These are phyloP conservation scores for Nematodospora anomalae DNA, from an alignment of 1,139 yeast genomes.

Conservation along the genomic window DNA sequence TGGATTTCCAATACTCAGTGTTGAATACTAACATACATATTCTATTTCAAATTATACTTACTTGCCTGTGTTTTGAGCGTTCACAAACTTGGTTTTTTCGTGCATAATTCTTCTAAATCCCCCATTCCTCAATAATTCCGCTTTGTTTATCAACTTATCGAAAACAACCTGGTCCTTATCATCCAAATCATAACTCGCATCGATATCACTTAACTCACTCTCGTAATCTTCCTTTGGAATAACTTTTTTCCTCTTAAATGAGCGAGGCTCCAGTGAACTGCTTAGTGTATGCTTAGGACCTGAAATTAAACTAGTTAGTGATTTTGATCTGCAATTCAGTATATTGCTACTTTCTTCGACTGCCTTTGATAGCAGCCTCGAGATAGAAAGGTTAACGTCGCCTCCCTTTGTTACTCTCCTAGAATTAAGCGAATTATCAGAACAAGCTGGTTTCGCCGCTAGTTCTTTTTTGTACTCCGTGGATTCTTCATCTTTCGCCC, in stretches of 20 bases:
- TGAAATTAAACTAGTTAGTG: not conserved
- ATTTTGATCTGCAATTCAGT: not conserved
- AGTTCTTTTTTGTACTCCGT: no score
- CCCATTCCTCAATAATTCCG: constrained; percentile 6
- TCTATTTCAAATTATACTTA: not conserved
- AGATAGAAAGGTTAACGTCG: no score
- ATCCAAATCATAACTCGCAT: constrained; percentile 15
- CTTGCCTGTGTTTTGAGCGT: not conserved
- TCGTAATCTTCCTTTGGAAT: constrained; percentile 17
- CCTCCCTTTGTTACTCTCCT: no score
- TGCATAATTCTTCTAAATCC: constrained; percentile 10
- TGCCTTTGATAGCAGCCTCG: not conserved
- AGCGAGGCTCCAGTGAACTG: not conserved
- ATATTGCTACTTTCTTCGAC: constrained; percentile 2
- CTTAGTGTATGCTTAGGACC: not conserved
- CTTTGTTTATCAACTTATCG: constrained; percentile 10
- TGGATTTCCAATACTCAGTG: no score
- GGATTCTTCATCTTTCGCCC: no score
- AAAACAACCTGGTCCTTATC: constrained; percentile 17
- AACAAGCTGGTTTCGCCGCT: no score
- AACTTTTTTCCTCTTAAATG: constrained; percentile 9
- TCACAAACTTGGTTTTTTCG: constrained; percentile 7
- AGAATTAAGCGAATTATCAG: no score
- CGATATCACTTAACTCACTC: constrained; percentile 26
- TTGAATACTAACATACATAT: no score